Evolutionary conservation across 2,329 filamentous ascomycete species (phyloP).

Genomic region (Myotisia sp.): DNA sequence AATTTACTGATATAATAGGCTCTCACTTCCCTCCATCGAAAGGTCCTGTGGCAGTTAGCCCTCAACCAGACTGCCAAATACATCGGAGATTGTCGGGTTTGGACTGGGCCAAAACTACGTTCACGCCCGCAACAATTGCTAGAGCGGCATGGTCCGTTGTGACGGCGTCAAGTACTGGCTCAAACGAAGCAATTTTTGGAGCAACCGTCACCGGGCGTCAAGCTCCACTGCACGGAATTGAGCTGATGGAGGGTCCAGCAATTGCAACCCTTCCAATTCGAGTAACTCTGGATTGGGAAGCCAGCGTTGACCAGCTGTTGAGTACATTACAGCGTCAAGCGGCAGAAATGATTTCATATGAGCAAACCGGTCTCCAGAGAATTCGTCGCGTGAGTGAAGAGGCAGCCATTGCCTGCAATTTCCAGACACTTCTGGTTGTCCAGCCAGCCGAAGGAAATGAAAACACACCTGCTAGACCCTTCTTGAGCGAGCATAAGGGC

Average conservation of each 20-base stretch:
- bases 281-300: conserved; percentile 16
- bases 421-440: conserved; percentile 28
- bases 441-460: conserved; percentile 5
- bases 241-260: conserved; percentile 26
- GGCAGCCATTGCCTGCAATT: conserved; percentile 25
- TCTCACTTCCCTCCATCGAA: conserved; percentile 3
- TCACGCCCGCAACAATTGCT: conserved; percentile 3
- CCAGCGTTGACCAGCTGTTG: conserved; percentile 17
- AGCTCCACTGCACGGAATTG: conserved; percentile 23
- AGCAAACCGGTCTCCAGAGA: conserved; percentile 34
- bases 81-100: neutral
- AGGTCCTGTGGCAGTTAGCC: neutral
- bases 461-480: neutral
- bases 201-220: conserved; percentile 28
- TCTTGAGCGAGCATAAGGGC: neutral
- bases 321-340: conserved; percentile 40
- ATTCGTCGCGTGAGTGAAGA: conserved; percentile 40
- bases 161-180: conserved; percentile 20
- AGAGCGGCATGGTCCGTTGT: conserved; percentile 25
- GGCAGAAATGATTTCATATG: conserved; percentile 42
- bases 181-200: conserved; percentile 27
- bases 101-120: conserved; percentile 1
- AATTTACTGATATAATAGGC: conserved; percentile 5
- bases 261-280: conserved; percentile 28
- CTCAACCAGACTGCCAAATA: neutral